These are phyloP conservation scores for Aspergillus flavus DNA, from an alignment of 2,329 filamentous ascomycete species.

Conservation along the genomic window DNA sequence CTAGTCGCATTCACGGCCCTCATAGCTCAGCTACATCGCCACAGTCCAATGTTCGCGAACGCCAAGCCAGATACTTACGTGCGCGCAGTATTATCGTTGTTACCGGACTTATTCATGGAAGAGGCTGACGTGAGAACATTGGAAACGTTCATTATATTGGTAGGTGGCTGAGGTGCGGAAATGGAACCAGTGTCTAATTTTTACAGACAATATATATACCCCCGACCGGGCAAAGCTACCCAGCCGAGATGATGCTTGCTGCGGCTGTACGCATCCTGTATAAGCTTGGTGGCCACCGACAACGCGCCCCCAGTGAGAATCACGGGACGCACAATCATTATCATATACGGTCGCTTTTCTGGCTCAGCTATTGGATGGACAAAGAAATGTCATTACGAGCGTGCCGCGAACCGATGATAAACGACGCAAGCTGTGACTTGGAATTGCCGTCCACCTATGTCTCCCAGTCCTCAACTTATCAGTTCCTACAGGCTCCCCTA, in stretches of 20 bases:
- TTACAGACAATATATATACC: conserved; percentile 24
- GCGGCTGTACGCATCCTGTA: conserved; percentile 26
- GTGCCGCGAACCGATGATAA: conserved; percentile 24
- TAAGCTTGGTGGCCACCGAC: conserved; percentile 22
- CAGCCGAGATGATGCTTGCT: conserved; percentile 25
- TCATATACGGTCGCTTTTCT: conserved; percentile 29
- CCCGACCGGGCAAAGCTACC: conserved; percentile 27
- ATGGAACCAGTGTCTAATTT: background rate
- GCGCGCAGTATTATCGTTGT: conserved; percentile 22
- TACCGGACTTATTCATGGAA: conserved; percentile 26
- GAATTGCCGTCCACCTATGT: conserved; percentile 25
- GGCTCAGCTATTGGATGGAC: conserved; percentile 29
- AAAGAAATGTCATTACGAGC: conserved; percentile 27
- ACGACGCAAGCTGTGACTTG: conserved; percentile 27
- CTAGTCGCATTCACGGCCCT: conserved; percentile 28
- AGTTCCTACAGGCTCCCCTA: conserved; percentile 20
- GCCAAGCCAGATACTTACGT: conserved; percentile 25
- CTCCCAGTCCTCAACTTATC: conserved; percentile 20
- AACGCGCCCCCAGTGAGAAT: background rate
- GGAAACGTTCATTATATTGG: conserved; percentile 26
- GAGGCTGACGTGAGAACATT: conserved; percentile 22
- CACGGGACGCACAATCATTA: background rate
- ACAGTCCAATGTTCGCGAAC: conserved; percentile 23
- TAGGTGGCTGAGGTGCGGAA: conserved; percentile 5
- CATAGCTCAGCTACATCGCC: conserved; percentile 24